Percentiles rank a stretch among this genome's conserved stretches.
phyloP scores from a whole-genome alignment of 352 stramenopile genomes.

The Globisporangium yorkense region DNA sequence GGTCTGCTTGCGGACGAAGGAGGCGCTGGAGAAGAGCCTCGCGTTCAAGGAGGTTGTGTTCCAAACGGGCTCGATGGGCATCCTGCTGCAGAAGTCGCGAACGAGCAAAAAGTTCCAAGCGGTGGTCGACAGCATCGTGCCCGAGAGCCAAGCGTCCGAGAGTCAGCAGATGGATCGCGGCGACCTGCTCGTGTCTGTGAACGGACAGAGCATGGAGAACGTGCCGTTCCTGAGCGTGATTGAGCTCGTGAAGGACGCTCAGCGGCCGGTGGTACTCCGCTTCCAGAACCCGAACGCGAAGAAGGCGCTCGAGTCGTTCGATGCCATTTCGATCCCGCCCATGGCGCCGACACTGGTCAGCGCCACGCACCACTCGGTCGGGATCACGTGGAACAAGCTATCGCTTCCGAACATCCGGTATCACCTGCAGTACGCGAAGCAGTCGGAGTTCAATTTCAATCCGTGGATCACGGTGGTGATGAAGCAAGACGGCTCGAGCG shows the following conservation, averaged over 20 bases:
- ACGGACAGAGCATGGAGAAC: conserved; percentile 55
- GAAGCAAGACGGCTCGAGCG: conserved; percentile 36
- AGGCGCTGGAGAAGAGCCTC: conserved; percentile 45
- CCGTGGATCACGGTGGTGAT: conserved; percentile 46
- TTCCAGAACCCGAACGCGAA: conserved; percentile 57
- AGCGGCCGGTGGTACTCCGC: conserved; percentile 56
- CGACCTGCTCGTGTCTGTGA: conserved; percentile 75
- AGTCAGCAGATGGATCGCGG: conserved; percentile 57
- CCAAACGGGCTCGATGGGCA: conserved; percentile 60
- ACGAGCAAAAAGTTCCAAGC: conserved; percentile 62
- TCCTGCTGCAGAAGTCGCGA: conserved; percentile 71
- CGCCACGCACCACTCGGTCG: conserved; percentile 50
- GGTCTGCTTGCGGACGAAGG: conserved; percentile 43
- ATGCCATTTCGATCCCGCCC: conserved; percentile 50
- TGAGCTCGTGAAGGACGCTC: conserved; percentile 66
- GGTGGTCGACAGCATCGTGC: conserved; percentile 77
- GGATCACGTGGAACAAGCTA: conserved; percentile 56
- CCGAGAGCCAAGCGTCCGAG: conserved; percentile 68
- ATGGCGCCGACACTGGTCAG: conserved; percentile 61
- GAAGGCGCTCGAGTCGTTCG: conserved; percentile 39
- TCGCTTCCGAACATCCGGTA: conserved; percentile 28
- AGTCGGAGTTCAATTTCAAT: conserved; percentile 54
- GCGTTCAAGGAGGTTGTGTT: conserved; percentile 67
- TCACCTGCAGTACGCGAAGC: conserved; percentile 59
- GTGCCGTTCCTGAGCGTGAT: conserved; percentile 71